Conservation (phyloP, 2,329 filamentous ascomycete genomes). For the Amesomyces nigricolor region DNA sequence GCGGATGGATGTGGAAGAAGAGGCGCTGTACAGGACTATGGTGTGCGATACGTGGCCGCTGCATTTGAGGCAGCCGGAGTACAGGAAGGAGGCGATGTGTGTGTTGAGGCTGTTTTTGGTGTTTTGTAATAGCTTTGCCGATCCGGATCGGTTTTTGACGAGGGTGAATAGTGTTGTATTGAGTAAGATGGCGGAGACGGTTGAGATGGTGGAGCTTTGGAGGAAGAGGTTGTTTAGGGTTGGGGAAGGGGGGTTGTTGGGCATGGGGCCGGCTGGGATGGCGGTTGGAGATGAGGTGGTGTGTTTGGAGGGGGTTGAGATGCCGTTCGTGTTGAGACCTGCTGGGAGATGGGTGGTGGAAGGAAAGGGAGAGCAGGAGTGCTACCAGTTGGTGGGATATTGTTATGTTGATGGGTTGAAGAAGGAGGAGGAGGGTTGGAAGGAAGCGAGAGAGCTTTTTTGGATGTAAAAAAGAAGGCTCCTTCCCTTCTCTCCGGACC, state of each 20-base stretch:
- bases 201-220: background rate
- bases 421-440: background rate
- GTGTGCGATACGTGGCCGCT: background rate
- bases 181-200: background rate
- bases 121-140: background rate
- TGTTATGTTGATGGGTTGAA: background rate
- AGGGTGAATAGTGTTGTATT: background rate
- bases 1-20: background rate
- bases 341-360: background rate
- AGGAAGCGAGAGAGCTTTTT: background rate
- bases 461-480: too few species aligned
- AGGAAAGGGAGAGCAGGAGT: background rate
- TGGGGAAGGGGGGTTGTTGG: background rate
- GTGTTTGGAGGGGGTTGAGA: background rate
- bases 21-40: background rate
- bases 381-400: background rate
- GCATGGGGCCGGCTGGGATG: background rate
- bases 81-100: background rate
- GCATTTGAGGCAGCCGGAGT: background rate
- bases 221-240: background rate
- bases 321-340: background rate
- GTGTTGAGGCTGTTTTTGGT: background rate
- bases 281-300: background rate
- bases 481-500: too few species aligned
- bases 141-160: background rate